A percentile compares a stretch with the other conserved stretches of the same genome.
Evolutionary conservation across 2,329 filamentous ascomycete genomes (phyloP).

Genomic region (Geosmithia flava): DNA sequence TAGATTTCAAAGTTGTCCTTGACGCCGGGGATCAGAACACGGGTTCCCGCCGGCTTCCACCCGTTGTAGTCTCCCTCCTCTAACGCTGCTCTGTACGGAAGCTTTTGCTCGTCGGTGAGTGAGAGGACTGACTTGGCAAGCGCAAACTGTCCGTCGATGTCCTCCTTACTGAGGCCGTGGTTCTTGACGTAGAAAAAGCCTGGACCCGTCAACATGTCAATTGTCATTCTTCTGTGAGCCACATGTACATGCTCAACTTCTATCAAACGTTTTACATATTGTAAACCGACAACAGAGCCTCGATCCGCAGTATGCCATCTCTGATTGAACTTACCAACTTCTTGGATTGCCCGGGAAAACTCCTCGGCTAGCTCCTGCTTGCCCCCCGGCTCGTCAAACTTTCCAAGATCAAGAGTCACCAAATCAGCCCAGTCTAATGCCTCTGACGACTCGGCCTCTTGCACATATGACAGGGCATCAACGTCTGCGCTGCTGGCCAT

Average conservation of each 20-base stretch:
- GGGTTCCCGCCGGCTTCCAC: conserved; percentile 30
- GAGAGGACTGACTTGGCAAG: conserved; percentile 44
- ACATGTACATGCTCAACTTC: neutral
- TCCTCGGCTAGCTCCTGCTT: conserved; percentile 38
- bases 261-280: too few relatives aligned
- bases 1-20: conserved; percentile 28
- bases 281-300: too few relatives aligned
- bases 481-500: neutral
- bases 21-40: conserved; percentile 16
- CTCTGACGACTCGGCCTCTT: neutral
- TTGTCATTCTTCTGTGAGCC: neutral
- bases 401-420: conserved; percentile 39
- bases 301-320: too few relatives aligned
- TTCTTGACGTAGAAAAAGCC: conserved; percentile 51
- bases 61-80: conserved; percentile 42
- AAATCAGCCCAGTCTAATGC: conserved; percentile 37
- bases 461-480: neutral
- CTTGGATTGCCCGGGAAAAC: conserved; percentile 37
- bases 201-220: neutral
- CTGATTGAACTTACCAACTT: conserved; percentile 17
- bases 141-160: conserved; percentile 46
- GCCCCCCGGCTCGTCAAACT: conserved; percentile 37
- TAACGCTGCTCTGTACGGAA: conserved; percentile 36
- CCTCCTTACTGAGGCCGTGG: conserved; percentile 43
- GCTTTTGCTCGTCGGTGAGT: conserved; percentile 42